phyloP scores from a whole-genome alignment of 441 rosid genomes.

The Daphne laureola region DNA sequence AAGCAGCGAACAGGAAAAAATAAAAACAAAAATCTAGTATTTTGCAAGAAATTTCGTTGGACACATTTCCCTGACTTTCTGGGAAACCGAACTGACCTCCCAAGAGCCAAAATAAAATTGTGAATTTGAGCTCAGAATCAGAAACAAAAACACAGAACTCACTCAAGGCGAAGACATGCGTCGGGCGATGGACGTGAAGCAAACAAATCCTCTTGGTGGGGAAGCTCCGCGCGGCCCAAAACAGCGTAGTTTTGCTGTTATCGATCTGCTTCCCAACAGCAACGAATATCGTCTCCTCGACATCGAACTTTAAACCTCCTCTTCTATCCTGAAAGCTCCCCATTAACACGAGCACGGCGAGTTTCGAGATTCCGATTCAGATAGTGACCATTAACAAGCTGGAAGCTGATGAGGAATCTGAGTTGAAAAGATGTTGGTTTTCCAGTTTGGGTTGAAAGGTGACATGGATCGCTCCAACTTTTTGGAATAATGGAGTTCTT shows the following conservation, averaged over 20 bases:
- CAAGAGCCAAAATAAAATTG: slow-evolving; percentile 7
- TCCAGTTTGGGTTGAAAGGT: too few relatives aligned
- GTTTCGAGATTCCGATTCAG: too few relatives aligned
- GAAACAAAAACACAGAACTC: slow-evolving; percentile 22
- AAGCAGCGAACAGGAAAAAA: too few relatives aligned
- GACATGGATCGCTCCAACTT: too few relatives aligned
- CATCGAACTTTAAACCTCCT: slow-evolving; percentile 24
- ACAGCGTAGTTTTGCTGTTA: slow-evolving; percentile 43
- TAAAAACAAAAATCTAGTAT: too few relatives aligned
- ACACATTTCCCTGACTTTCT: slow-evolving; percentile 12
- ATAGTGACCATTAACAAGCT: too few relatives aligned
- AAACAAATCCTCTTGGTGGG: slow-evolving; percentile 62
- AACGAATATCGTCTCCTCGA: slow-evolving; percentile 61
- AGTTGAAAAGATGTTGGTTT: too few relatives aligned
- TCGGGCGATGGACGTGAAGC: slow-evolving; percentile 66
- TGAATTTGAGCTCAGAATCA: slow-evolving; percentile 8
- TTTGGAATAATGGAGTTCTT: too few relatives aligned
- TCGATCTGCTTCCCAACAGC: slow-evolving; percentile 66
- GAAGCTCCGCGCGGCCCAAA: slow-evolving; percentile 67
- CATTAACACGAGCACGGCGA: slow-evolving; percentile 20
- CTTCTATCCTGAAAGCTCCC: slow-evolving; percentile 29
- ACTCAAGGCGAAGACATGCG: slow-evolving; percentile 39
- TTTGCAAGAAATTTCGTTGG: too few relatives aligned
- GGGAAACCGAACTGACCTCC: slow-evolving; percentile 10
- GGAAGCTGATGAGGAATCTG: too few relatives aligned